These are phyloP conservation scores for Corchorus olitorius DNA, from an alignment of 345 rosid species.

Conservation along the genomic window DNA sequence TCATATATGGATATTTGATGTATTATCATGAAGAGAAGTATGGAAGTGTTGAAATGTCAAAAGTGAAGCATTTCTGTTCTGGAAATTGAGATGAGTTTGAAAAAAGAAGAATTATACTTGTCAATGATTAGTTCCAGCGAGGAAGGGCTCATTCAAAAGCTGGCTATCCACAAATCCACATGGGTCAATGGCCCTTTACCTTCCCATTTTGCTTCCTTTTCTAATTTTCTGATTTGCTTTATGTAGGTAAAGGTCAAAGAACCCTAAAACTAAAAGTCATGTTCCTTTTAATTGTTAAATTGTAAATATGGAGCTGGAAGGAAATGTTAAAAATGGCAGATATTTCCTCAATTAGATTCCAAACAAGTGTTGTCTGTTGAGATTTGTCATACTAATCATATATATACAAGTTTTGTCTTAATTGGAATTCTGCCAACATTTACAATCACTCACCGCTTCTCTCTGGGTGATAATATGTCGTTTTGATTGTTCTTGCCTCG, in stretches of 20 bases:
- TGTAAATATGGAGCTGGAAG: neutral
- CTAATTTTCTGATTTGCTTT: neutral
- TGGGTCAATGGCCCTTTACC: neutral
- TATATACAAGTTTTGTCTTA: too few species aligned
- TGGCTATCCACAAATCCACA: neutral
- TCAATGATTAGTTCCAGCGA: neutral
- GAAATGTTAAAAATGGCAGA: neutral
- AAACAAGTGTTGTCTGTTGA: too few species aligned
- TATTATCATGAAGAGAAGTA: too few species aligned
- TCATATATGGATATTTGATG: too few species aligned
- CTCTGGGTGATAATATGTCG: too few species aligned
- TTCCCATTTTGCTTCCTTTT: neutral
- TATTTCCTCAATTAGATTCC: too few species aligned
- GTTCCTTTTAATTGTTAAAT: too few species aligned
- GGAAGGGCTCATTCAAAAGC: neutral
- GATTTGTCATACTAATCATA: too few species aligned
- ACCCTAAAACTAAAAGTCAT: neutral
- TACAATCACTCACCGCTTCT: too few species aligned
- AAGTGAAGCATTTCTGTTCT: neutral
- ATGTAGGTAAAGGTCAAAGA: neutral
- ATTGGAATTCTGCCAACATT: too few species aligned
- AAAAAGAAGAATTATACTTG: constrained; percentile 20
- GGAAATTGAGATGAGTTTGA: neutral
- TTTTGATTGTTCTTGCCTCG: too few species aligned
- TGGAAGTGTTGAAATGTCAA: too few species aligned